phyloP scores from a whole-genome alignment of 768 basidiomycete species.

The Hirschioporus abietinus region DNA sequence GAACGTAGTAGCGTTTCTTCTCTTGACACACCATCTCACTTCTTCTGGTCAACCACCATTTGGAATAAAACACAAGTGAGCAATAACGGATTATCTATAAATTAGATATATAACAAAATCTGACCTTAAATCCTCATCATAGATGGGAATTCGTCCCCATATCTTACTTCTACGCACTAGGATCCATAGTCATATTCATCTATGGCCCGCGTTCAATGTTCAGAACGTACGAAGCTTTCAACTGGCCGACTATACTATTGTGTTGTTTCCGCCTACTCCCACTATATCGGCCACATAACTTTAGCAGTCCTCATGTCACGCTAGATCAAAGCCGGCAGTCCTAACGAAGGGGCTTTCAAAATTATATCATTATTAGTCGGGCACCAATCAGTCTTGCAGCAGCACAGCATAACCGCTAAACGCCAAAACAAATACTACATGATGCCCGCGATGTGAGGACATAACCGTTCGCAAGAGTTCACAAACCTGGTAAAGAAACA shows the following conservation, averaged over 20 bases:
- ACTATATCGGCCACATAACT: background rate
- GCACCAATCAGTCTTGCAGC: background rate
- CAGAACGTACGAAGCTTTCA: background rate
- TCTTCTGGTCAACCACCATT: background rate
- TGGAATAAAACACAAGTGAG: background rate
- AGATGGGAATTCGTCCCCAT: background rate
- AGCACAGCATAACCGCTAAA: background rate
- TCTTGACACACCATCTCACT: background rate
- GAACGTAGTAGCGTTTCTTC: background rate
- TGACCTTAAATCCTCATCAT: background rate
- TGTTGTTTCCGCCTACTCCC: constrained; percentile 4
- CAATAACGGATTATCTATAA: background rate
- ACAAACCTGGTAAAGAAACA: too few relatives aligned
- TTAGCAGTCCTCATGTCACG: background rate
- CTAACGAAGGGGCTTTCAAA: background rate
- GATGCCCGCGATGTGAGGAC: background rate
- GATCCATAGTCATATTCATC: background rate
- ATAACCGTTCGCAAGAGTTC: too few relatives aligned
- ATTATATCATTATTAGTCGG: background rate
- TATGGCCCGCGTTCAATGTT: background rate
- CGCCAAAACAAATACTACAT: background rate
- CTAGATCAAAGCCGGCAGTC: background rate
- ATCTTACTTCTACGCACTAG: background rate
- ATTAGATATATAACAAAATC: background rate
- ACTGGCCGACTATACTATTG: background rate